phyloP scores from a whole-genome alignment of 768 basidiomycete species.

The Mycena indigotica region DNA sequence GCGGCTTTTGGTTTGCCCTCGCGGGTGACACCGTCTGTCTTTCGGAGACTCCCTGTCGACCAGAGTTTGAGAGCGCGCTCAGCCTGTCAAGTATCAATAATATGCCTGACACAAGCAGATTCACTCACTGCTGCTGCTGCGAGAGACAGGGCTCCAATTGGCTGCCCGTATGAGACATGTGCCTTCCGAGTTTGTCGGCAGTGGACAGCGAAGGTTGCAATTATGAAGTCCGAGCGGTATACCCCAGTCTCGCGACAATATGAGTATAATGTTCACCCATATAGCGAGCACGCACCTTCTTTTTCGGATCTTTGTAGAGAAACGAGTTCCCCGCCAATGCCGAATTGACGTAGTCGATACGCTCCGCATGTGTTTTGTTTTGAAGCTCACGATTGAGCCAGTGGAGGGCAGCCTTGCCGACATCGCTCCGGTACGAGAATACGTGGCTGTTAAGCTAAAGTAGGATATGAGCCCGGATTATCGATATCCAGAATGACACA shows the following conservation, averaged over 20 bases:
- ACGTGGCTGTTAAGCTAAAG: not conserved
- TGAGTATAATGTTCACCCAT: not conserved
- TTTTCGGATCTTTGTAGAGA: not conserved
- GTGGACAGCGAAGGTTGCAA: not conserved
- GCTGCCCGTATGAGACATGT: slow-evolving; percentile 1
- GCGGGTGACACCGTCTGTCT: not conserved
- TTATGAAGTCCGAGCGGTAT: not conserved
- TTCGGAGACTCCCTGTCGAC: not conserved
- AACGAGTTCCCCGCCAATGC: not conserved
- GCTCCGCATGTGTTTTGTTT: not conserved
- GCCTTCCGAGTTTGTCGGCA: not conserved
- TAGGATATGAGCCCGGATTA: not conserved
- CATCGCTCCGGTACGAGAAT: not conserved
- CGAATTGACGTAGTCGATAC: not conserved
- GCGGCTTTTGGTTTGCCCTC: not conserved
- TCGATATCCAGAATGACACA: not conserved
- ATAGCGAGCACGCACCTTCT: not conserved
- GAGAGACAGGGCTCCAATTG: slow-evolving; percentile 1
- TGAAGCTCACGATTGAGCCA: not conserved
- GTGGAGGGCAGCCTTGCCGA: not conserved
- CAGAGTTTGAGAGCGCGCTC: slow-evolving; percentile 6
- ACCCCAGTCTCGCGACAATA: not conserved
- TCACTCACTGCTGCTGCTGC: not conserved
- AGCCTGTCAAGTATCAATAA: not conserved
- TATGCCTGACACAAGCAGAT: not conserved